Evolutionary conservation across 2,329 filamentous ascomycete genomes (phyloP).

Genomic region (Torrubiellomyces zombiae): DNA sequence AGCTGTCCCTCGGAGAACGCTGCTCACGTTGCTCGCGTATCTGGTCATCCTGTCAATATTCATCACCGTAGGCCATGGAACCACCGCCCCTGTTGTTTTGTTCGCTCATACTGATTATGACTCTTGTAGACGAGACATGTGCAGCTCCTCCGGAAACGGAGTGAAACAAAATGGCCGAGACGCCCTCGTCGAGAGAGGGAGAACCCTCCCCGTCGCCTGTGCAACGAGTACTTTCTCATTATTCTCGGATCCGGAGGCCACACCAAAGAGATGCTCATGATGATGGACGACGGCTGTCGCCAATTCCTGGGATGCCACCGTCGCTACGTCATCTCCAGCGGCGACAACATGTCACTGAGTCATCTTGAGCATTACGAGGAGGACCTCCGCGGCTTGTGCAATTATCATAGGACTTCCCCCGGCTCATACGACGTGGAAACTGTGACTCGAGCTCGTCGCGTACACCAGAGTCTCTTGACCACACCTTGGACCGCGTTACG

Average conservation of each 20-base stretch:
- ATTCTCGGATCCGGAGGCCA: slow-evolving; percentile 89
- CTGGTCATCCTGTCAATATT: slow-evolving; percentile 12
- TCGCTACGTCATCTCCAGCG: slow-evolving; percentile 66
- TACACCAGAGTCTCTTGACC: slow-evolving; percentile 67
- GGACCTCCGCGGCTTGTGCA: slow-evolving; percentile 12
- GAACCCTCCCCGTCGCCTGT: background rate
- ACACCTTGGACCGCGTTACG: slow-evolving; percentile 51
- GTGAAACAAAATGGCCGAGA: slow-evolving; percentile 6
- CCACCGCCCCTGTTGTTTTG: no score
- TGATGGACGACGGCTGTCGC: slow-evolving; percentile 48
- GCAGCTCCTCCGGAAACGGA: slow-evolving; percentile 10
- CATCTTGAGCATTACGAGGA: slow-evolving; percentile 44
- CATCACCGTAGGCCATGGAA: slow-evolving; percentile 13
- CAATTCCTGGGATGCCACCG: slow-evolving; percentile 41
- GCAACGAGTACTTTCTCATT: slow-evolving; percentile 45
- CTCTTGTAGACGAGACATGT: slow-evolving; percentile 13
- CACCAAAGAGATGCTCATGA: slow-evolving; percentile 83
- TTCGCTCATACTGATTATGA: background rate
- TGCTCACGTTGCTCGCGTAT: slow-evolving; percentile 6
- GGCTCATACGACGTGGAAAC: slow-evolving; percentile 46
- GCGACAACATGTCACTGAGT: slow-evolving; percentile 50
- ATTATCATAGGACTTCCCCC: slow-evolving; percentile 6
- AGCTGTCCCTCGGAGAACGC: no score
- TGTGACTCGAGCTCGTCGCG: slow-evolving; percentile 60
- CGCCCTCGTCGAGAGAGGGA: background rate